Evolutionary conservation across 2,329 filamentous ascomycete species (phyloP).

Genomic region (Ceratocystiopsis brevicomis): DNA sequence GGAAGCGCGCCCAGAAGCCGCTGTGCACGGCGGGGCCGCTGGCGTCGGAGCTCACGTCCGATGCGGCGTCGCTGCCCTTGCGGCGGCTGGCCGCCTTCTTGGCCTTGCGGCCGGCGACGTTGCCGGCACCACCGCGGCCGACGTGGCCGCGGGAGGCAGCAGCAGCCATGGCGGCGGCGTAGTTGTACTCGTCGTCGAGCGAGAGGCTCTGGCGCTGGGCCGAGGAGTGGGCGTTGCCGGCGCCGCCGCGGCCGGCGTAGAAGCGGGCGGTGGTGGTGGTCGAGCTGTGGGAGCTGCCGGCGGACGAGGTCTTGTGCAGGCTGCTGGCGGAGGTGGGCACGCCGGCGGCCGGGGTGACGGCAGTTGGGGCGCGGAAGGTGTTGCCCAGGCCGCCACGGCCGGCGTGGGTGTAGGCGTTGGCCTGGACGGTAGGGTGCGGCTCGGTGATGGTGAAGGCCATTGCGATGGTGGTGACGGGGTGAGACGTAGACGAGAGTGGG

Average conservation of each 20-base stretch:
- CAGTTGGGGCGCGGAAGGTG: slow-evolving; percentile 26
- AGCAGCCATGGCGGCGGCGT: slow-evolving; percentile 32
- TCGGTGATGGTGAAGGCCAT: slow-evolving; percentile 29
- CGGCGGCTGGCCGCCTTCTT: slow-evolving; percentile 4
- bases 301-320: slow-evolving; percentile 20
- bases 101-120: slow-evolving; percentile 17
- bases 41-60: slow-evolving; percentile 10
- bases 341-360: slow-evolving; percentile 28
- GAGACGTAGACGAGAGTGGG: not conserved
- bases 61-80: slow-evolving; percentile 16
- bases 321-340: slow-evolving; percentile 28
- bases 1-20: slow-evolving; percentile 22
- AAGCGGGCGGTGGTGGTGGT: slow-evolving; percentile 29
- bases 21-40: slow-evolving; percentile 4
- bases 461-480: slow-evolving; percentile 6
- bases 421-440: slow-evolving; percentile 27
- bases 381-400: slow-evolving; percentile 39
- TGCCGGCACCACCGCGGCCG: slow-evolving; percentile 46
- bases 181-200: slow-evolving; percentile 48
- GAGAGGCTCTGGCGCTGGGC: slow-evolving; percentile 37
- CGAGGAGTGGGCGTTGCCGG: slow-evolving; percentile 40
- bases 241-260: slow-evolving; percentile 47
- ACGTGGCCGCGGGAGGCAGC: slow-evolving; percentile 37
- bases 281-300: slow-evolving; percentile 20
- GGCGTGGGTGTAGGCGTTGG: slow-evolving; percentile 30